Evolutionary conservation across 306 rosid genomes (phyloP), one percentile per base, ranked within the genome.

Genomic region (Begonia masoniana): DNA sequence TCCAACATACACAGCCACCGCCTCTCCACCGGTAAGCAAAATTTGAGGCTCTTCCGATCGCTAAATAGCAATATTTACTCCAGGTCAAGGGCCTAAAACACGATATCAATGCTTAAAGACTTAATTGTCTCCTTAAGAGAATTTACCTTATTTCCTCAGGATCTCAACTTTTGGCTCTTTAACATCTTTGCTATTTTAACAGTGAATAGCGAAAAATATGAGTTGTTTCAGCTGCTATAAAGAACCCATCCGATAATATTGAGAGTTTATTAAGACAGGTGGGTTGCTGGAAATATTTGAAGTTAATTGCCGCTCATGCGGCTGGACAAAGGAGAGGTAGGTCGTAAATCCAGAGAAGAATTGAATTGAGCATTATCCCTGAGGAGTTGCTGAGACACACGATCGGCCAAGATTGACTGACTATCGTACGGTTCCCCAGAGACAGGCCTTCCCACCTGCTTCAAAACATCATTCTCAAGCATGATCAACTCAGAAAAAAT

Each of bases 351-450:
- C 69, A 83, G 59, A 43, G 91, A 68, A 12, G 83, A 83, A 62
- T 65, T 74, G 54, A 71, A 62, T 74, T 62, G 76, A 61, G 68
- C 87, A 71, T 78, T 75, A 49, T 91, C 94, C 67, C 84, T 60
- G 23, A 86, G 68, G 51, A 91, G 84, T 78, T 83, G 93, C 54
- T 79, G 78, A 31, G 86, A 80, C 55, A 91, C 94, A 5, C 96
- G 85, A 77, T 79, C 94, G 4, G 99, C 99, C 79, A 91, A 75
- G 64, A 86, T 84, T 10, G 83, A 76, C 59, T 91, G 96, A 68
- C 82, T 89, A 66, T 91, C 86, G 51, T 83, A 81, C 13, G 55
- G 56, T 53, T 83, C 88, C 2, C 68, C 68, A 21, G 57, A 70
- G 47, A 61, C 74, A 64, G 68, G 63, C 66, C 88, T 75, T 24